Conservation (phyloP, 768 basidiomycete species). For the Chalciporus piperatus region DNA sequence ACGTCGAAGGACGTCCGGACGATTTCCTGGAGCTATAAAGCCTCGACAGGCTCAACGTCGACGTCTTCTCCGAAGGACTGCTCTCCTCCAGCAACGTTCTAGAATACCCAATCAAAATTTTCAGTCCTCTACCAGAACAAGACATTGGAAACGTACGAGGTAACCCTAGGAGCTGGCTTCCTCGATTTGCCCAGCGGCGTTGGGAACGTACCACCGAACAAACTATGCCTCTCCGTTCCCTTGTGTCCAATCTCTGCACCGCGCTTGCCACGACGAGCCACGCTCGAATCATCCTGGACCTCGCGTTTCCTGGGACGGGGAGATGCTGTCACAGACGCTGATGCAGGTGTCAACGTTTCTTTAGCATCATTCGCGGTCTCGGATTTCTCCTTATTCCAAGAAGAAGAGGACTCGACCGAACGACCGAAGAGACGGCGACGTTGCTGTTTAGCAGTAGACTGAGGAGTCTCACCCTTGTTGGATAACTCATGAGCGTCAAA, state of each 20-base stretch:
- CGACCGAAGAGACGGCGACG: slow-evolving; percentile 63
- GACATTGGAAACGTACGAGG: slow-evolving; percentile 40
- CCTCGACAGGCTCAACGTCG: slow-evolving; percentile 48
- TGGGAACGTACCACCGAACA: slow-evolving; percentile 71
- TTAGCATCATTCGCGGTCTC: slow-evolving; percentile 28
- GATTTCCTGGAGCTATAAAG: slow-evolving; percentile 45
- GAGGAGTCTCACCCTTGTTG: slow-evolving; percentile 49
- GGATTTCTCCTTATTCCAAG: slow-evolving; percentile 33
- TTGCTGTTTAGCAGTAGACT: slow-evolving; percentile 34
- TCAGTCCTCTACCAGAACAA: background rate
- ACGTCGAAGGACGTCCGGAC: slow-evolving; percentile 41
- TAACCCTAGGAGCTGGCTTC: slow-evolving; percentile 79
- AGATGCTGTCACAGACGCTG: slow-evolving; percentile 16
- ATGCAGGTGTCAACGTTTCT: slow-evolving; percentile 22
- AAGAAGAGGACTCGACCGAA: slow-evolving; percentile 37
- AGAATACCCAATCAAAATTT: background rate
- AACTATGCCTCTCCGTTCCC: slow-evolving; percentile 63
- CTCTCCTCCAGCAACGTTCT: slow-evolving; percentile 36
- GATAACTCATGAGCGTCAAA: background rate
- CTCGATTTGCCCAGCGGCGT: slow-evolving; percentile 62
- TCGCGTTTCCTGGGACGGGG: slow-evolving; percentile 20
- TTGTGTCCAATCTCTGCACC: slow-evolving; percentile 47
- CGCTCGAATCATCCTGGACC: slow-evolving; percentile 23
- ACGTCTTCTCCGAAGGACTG: slow-evolving; percentile 40
- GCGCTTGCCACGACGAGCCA: slow-evolving; percentile 44